Conservation (phyloP, 129 eudicot species). For the Chrysanthemum seticuspe region DNA sequence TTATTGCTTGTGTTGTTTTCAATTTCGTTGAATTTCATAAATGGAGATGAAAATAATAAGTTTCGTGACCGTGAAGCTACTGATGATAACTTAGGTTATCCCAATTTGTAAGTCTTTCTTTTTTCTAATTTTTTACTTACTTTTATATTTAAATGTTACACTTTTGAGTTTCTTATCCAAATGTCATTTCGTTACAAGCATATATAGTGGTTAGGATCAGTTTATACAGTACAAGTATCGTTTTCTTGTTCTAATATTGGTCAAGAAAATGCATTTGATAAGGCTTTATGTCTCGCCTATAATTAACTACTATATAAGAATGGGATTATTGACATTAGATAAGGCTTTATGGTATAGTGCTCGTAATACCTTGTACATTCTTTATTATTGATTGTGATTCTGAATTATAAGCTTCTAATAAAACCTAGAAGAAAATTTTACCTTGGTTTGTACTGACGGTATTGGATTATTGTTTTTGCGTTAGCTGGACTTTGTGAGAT, state of each 20-base stretch:
- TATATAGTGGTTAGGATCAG: not conserved
- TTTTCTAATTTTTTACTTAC: not conserved
- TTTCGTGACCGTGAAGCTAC: slow-evolving; percentile 90
- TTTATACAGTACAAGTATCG: no score
- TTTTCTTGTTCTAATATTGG: no score
- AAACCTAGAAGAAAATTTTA: no score
- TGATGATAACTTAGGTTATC: slow-evolving; percentile 83
- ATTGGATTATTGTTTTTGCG: no score
- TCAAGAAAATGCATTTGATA: no score
- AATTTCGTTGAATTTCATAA: slow-evolving; percentile 26
- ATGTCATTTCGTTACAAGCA: not conserved
- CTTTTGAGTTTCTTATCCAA: slow-evolving; percentile 4
- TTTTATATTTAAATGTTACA: not conserved
- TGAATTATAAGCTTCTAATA: no score
- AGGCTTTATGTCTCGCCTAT: not conserved
- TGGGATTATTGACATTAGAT: not conserved
- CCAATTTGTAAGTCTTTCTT: slow-evolving; percentile 59
- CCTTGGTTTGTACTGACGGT: no score
- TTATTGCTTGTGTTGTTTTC: slow-evolving; percentile 35
- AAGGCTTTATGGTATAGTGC: no score
- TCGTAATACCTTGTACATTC: no score
- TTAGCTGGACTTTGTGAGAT: no score
- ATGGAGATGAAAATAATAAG: slow-evolving; percentile 59
- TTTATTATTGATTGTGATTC: no score
- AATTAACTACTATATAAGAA: not conserved